Evolutionary conservation across 2,329 filamentous ascomycete species (phyloP), one percentile per base, ranked within the genome.

Genomic region (Trichophyton benhamiae): DNA sequence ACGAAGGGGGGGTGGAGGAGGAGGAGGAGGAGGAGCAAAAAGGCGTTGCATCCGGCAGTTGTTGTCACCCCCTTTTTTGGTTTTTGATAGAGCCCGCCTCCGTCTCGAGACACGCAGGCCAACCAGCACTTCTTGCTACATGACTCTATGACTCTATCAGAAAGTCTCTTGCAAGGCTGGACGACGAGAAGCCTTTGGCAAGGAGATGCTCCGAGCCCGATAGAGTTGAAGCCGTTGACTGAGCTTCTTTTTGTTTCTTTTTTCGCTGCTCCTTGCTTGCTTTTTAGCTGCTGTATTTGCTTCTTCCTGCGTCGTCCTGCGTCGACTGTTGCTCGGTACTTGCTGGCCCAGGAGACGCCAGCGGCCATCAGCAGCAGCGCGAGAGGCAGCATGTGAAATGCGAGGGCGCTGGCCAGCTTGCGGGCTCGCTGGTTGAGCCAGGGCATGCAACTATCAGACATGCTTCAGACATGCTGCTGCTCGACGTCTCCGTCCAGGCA

Each of bases 231-330:
- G 49, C 49, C 49, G 49, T 55, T 55, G 30, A 38, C 49, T 55
- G 49, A 55, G 49, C 49, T 55, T 55, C 49, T 55, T 55, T 55
- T 55, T 27, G n/a, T 55, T 55, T 33, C 27, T 55, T 55, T 49
- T 20, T 49, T 49, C 11, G 13, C 22, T 13, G n/a, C 17, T 49
- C 22, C 22, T 49, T 49, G 17, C 8, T 22, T 27, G n/a, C 46
- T 49, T 49, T 13, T 38, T 38, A 3, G 8, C 11, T 15, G 22
- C 46, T 5, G 4, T 49, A 22, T 55, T 30, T 53, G 25, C 17
- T 48, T 48, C 17, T 48, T 48, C 44, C 17, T 20, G n/a, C n/a
- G 17, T 11, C 44, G 27, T 48, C 17, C 11, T 22, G 22, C 44
- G 20, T 22, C 44, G 44, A 48, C 17, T 20, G 15, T 8, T 46